Conservation (phyloP, 208 protist species). For the Leishmania tarentolae region DNA sequence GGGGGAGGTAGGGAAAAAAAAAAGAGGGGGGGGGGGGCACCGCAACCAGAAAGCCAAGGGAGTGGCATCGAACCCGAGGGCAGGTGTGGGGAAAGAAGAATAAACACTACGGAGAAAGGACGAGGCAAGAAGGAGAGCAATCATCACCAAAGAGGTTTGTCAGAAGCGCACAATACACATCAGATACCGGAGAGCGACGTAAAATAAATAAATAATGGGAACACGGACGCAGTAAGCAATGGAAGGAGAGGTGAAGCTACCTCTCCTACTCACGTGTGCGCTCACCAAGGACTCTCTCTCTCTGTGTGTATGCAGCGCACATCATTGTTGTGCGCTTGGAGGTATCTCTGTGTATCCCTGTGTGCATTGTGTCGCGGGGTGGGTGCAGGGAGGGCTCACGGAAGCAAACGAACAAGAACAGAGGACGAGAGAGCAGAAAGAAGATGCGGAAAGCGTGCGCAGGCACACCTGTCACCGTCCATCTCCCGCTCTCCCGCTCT, state of each 20-base stretch:
- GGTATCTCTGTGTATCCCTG: not conserved
- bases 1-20: not conserved
- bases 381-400: not conserved
- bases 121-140: no score
- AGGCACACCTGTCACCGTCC: not conserved
- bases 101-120: no score
- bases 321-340: conserved; percentile 3
- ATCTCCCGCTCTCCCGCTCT: not conserved
- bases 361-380: not conserved
- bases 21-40: not conserved
- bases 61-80: no score
- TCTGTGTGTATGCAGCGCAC: not conserved
- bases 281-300: not conserved
- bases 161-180: not conserved
- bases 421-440: not conserved
- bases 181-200: not conserved
- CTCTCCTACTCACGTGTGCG: not conserved
- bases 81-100: no score
- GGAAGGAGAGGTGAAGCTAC: not conserved
- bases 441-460: not conserved
- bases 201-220: no score
- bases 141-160: no score
- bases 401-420: not conserved
- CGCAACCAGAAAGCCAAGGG: not conserved
- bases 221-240: not conserved